Percentiles rank a stretch among this genome's conserved stretches.
These are phyloP conservation scores for Pythium chondricola DNA, from an alignment of 352 stramenopile species.

Conservation along the genomic window DNA sequence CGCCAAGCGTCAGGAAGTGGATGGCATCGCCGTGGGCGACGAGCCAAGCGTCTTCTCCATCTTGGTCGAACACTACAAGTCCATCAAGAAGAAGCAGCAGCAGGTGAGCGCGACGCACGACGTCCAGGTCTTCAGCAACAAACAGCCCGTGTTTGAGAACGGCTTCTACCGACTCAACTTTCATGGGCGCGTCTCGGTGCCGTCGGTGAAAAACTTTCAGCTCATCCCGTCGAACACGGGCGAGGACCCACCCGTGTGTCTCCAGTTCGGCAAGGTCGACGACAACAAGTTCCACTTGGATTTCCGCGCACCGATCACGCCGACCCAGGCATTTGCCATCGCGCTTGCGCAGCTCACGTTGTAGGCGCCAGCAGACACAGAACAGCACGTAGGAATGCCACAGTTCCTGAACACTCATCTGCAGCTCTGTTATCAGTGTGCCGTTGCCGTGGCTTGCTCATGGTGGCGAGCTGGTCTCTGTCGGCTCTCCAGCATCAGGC, in stretches of 20 bases:
- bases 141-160: constrained; percentile 67
- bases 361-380: too few relatives aligned
- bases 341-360: constrained; percentile 56
- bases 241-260: constrained; percentile 23
- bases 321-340: constrained; percentile 65
- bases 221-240: constrained; percentile 27
- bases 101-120: constrained; percentile 2
- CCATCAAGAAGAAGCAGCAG: constrained; percentile 7
- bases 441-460: too few relatives aligned
- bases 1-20: constrained; percentile 36
- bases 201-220: constrained; percentile 82
- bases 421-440: too few relatives aligned
- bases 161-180: constrained; percentile 81
- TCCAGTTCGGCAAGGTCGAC: constrained; percentile 79
- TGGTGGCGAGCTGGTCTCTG: too few relatives aligned
- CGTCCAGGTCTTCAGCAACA: constrained; percentile 61
- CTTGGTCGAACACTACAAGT: constrained; percentile 42
- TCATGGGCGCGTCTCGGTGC: constrained; percentile 64
- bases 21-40: constrained; percentile 40
- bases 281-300: constrained; percentile 79
- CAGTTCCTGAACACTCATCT: too few relatives aligned
- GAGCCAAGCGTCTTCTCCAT: constrained; percentile 41
- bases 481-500: too few relatives aligned
- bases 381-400: too few relatives aligned
- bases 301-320: constrained; percentile 63